Conservation (phyloP, 2,329 filamentous ascomycete species). For the Aspergillus terreus region DNA sequence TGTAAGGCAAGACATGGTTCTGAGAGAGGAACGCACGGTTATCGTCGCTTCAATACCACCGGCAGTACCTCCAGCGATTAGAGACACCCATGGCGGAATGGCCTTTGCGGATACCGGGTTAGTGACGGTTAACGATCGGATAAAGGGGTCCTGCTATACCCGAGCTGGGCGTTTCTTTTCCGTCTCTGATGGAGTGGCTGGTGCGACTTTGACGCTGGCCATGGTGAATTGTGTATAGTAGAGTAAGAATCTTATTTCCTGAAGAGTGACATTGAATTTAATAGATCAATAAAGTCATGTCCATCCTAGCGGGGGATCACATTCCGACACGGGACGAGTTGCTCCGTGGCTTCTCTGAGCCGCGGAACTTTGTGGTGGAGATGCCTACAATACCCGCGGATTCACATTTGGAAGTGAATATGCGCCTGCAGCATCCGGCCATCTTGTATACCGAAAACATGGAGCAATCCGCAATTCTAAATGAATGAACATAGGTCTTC, state of each 20-base stretch:
- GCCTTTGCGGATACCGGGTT: conserved; percentile 8
- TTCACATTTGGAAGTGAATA: too few species aligned
- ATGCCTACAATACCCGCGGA: too few species aligned
- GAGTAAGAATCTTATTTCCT: not conserved
- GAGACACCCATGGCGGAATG: conserved; percentile 41
- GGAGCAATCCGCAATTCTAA: too few species aligned
- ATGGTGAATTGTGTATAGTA: not conserved
- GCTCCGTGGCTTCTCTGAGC: too few species aligned
- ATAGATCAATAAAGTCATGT: too few species aligned
- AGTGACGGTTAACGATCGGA: not conserved
- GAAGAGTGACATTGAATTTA: not conserved
- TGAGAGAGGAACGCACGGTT: conserved; percentile 35
- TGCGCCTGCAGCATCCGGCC: too few species aligned
- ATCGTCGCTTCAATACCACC: conserved; percentile 52
- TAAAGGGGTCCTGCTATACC: not conserved
- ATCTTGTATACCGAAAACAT: too few species aligned
- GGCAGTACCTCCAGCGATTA: conserved; percentile 50
- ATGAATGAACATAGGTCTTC: too few species aligned
- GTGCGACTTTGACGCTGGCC: not conserved
- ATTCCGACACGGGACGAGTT: too few species aligned
- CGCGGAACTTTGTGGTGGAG: too few species aligned
- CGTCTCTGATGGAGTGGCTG: not conserved
- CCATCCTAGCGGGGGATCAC: too few species aligned
- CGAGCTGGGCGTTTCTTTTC: not conserved
- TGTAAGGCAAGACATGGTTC: not conserved